phyloP scores from a whole-genome alignment of 2,329 filamentous ascomycete species.

The Zelopaecilomyces penicillatus region DNA sequence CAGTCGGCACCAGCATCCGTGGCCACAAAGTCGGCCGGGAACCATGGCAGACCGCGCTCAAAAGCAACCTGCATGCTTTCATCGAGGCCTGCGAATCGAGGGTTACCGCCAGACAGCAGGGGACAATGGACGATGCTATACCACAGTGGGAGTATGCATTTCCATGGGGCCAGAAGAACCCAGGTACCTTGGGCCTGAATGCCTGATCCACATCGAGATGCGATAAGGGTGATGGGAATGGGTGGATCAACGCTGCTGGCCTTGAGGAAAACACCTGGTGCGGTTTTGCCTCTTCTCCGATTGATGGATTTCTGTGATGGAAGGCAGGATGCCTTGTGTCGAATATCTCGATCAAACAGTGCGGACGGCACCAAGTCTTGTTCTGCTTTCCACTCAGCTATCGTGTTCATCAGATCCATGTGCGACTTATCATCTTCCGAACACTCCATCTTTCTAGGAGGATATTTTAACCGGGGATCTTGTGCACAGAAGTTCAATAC shows the following conservation, averaged over 20 bases:
- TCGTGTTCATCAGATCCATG: constrained; percentile 44
- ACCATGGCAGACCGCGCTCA: constrained; percentile 71
- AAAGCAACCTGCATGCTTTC: constrained; percentile 75
- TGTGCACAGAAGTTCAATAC: constrained; percentile 64
- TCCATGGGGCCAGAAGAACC: constrained; percentile 85
- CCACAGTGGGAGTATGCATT: constrained; percentile 80
- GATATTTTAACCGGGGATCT: constrained; percentile 75
- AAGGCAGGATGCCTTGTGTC: constrained; percentile 56
- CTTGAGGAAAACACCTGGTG: constrained; percentile 55
- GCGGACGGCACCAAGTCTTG: constrained; percentile 34
- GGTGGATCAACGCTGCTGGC: constrained; percentile 56
- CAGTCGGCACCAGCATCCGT: constrained; percentile 72
- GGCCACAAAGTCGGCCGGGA: constrained; percentile 75
- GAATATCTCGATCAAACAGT: constrained; percentile 61
- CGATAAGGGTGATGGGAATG: constrained; percentile 68
- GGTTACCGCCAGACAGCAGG: constrained; percentile 69
- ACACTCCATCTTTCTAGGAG: constrained; percentile 49
- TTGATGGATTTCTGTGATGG: constrained; percentile 77
- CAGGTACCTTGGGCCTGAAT: constrained; percentile 58
- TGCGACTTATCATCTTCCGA: constrained; percentile 29
- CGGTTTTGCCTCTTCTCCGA: constrained; percentile 56
- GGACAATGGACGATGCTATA: constrained; percentile 76
- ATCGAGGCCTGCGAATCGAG: constrained; percentile 71
- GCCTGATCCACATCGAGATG: constrained; percentile 41
- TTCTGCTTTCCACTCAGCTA: constrained; percentile 63